Conservation (phyloP, 306 rosid species). For the Medicago lupulina region DNA sequence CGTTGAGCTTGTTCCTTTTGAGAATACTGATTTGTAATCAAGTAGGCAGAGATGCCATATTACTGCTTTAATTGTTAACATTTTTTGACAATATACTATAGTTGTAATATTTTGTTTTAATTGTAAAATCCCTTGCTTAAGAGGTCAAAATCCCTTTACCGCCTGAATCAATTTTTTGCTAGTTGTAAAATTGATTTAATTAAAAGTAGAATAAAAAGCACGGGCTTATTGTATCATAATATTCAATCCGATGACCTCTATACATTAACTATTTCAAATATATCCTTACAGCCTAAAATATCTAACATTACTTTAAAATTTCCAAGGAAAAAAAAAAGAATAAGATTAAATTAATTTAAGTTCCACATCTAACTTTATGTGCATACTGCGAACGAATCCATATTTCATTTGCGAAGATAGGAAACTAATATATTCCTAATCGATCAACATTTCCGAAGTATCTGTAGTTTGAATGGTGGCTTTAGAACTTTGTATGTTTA, state of each 20-base stretch:
- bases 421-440: slow-evolving; percentile 48
- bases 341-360: background rate
- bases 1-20: too few species aligned
- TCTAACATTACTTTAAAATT: slow-evolving; percentile 31
- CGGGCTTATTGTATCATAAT: background rate
- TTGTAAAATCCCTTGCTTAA: too few species aligned
- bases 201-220: background rate
- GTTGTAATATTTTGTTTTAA: too few species aligned
- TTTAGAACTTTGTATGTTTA: slow-evolving; percentile 61
- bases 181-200: too few species aligned
- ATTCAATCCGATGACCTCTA: slow-evolving; percentile 29
- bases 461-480: slow-evolving; percentile 76
- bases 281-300: slow-evolving; percentile 41
- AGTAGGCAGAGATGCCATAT: too few species aligned
- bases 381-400: background rate
- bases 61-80: too few species aligned
- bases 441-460: slow-evolving; percentile 85
- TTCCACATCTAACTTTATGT: slow-evolving; percentile 24
- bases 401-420: slow-evolving; percentile 9
- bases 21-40: too few species aligned
- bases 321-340: background rate
- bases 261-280: slow-evolving; percentile 37
- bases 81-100: too few species aligned
- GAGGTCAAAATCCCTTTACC: too few species aligned
- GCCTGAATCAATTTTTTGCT: too few species aligned